Base-by-base conservation (phyloP, 495 filamentous ascomycete species). In the Hypoxylon lienhwacheense region DNA sequence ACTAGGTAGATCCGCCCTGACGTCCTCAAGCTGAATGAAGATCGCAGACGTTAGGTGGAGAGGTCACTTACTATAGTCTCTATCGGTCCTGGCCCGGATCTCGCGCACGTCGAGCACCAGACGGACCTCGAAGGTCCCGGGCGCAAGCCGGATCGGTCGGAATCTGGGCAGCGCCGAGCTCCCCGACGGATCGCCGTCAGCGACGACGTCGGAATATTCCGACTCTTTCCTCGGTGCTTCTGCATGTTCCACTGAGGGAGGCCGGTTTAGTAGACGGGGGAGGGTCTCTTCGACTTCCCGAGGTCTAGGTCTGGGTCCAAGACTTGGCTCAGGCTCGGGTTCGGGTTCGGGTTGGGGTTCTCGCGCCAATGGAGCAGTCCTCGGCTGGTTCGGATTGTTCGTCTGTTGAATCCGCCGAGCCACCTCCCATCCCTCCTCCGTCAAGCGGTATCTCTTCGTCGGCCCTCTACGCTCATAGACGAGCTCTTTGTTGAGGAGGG, bases 391-490 rank as follows among this genome's bases (percentile, higher is more conserved):
- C 16, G 54, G 55, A n/a, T 59, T 44, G 29, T 32, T 53, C 10
- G 77, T 80, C 48, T 77, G 79, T 37, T 78, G 77, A 15, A 91
- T 85, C 17, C 84, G 76, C 51, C 77, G 84, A 8, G 85, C 89
- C 32, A 91, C 83, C 32, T 90, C 86, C 82, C 85, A 88, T 1
- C 89, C 89, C 45, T 87, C 86, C 21, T 91, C 89, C 0, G 87
- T 89, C 11, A 95, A 74, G 3, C 71, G 67, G 66, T 90, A 95
- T 56, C 79, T 85, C 41, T 82, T 75, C 10, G 83, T 66, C 1
- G 89, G 89, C 20, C 85, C 76, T 1, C 88, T 86, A 29, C 81
- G 80, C 43, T 87, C 82, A 51, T 84, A 85, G 0, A 91, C 87
- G 7, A 91, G 73, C 32, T 91, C 88, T 67, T 91, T 91, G 20